Evolutionary conservation across 1,284 basidiomycete genomes (phyloP), one percentile per base, ranked within the genome.

Genomic region (Tilletiopsis washingtonensis): DNA sequence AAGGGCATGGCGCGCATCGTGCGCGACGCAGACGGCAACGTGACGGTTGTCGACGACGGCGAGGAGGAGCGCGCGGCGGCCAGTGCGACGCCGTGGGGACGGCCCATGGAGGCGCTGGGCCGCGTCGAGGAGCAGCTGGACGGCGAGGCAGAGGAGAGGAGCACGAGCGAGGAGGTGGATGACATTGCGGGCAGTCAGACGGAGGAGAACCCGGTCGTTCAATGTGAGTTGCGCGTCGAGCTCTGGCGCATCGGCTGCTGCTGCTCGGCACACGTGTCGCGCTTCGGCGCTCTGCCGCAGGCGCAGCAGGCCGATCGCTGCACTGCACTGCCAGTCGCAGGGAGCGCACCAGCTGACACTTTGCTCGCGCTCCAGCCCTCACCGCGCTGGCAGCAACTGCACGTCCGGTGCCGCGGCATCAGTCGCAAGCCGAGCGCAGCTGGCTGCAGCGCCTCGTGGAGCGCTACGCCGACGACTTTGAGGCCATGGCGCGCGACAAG

Each of bases 1-100:
- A 81, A 78, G 64, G 85, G 87, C 5, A 85, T 84, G 71, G 93
- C 89, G 14, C 81, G 82, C 59, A 91, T 98, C 59, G 76, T 91
- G 46, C 80, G 90, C 39, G 91, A 96, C 73, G 83, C 80, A 40
- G 77, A 80, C 3, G 93, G 91, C 29, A 85, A 85, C 59, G 78
- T 93, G 29, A 68, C 91, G 36, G 80, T 83, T 53, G 79, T 96
- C 41, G 81, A 91, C 67, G 74, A 94, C 53, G 81, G 81, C 14
- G 70, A 75, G 21, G 71, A 74, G 0, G 69, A 64, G n/a, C 78
- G 78, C 17, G 65, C 71, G 23, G n/a, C n/a, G n/a, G n/a, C n/a
- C n/a, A n/a, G n/a, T n/a, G 37, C 55, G 9, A 74, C 72, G 19
- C 66, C 69, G 0, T 75, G 75, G 75, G 75, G 75, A 1, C 52